Conservation (phyloP, 2,329 filamentous ascomycete species). For the Xylaria sp. region DNA sequence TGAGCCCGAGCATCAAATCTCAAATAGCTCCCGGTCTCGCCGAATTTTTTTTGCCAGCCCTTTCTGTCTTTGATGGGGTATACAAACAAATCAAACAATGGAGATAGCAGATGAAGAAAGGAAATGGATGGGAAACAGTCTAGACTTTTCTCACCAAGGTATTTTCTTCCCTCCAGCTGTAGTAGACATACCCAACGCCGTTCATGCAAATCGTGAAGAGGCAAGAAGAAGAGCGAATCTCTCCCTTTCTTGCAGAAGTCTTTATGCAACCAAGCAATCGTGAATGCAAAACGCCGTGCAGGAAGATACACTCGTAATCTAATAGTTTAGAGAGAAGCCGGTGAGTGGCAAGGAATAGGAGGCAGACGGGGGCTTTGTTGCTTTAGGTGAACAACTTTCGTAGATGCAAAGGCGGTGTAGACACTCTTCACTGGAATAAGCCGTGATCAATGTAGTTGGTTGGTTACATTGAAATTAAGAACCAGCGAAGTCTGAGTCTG, state of each 20-base stretch:
- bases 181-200: constrained; percentile 36
- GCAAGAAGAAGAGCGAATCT: constrained; percentile 9
- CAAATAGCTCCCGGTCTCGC: constrained; percentile 1
- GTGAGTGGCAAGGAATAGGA: constrained; percentile 4
- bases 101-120: neutral
- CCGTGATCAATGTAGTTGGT: constrained; percentile 5
- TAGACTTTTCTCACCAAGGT: constrained; percentile 7
- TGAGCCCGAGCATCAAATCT: constrained; percentile 10
- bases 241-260: constrained; percentile 23
- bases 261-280: constrained; percentile 32
- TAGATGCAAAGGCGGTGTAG: constrained; percentile 3
- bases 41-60: constrained; percentile 24
- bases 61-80: constrained; percentile 33
- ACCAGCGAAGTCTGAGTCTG: neutral
- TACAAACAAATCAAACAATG: constrained; percentile 34
- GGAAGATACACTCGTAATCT: constrained; percentile 30
- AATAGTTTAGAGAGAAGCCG: constrained; percentile 15
- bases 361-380: constrained; percentile 8
- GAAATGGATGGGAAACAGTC: neutral
- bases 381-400: neutral
- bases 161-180: constrained; percentile 16
- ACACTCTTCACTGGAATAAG: neutral
- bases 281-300: constrained; percentile 36
- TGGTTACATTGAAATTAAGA: neutral
- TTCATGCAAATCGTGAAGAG: constrained; percentile 36